These are phyloP conservation scores for Castanospermum australe DNA, from an alignment of 306 rosid genomes.

Conservation along the genomic window DNA sequence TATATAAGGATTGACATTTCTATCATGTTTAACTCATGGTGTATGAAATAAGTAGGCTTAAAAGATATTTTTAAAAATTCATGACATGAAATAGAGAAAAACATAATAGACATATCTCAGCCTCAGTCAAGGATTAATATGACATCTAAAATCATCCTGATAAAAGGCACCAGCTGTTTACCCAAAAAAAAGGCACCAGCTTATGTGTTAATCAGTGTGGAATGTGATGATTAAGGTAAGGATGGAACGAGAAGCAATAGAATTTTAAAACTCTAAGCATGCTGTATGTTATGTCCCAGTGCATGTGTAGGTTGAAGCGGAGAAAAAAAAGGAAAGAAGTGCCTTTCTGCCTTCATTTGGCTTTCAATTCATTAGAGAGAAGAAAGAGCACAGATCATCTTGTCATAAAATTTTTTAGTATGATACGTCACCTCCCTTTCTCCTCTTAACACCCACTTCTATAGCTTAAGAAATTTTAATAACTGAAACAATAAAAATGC, in stretches of 20 bases:
- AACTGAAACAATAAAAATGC: background rate
- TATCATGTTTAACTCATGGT: background rate
- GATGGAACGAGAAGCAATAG: background rate
- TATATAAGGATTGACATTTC: background rate
- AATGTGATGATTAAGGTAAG: background rate
- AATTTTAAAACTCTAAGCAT: background rate
- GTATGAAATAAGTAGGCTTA: background rate
- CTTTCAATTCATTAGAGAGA: background rate
- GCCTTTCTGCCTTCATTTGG: background rate
- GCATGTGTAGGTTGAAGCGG: background rate
- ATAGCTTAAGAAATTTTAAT: background rate
- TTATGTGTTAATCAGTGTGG: background rate
- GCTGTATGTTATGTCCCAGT: background rate
- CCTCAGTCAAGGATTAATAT: background rate
- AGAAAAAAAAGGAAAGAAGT: background rate
- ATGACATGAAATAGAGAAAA: background rate
- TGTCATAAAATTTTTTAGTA: background rate
- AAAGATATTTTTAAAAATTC: background rate
- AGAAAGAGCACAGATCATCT: background rate
- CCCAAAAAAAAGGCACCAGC: background rate
- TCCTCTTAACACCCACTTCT: background rate
- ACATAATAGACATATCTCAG: background rate
- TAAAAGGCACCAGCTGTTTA: background rate
- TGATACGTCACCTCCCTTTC: background rate
- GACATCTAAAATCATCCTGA: background rate